A percentile compares a stretch with the other conserved stretches of the same genome.
Conservation (phyloP, 768 basidiomycete species). For the Termitomyces sp. region DNA sequence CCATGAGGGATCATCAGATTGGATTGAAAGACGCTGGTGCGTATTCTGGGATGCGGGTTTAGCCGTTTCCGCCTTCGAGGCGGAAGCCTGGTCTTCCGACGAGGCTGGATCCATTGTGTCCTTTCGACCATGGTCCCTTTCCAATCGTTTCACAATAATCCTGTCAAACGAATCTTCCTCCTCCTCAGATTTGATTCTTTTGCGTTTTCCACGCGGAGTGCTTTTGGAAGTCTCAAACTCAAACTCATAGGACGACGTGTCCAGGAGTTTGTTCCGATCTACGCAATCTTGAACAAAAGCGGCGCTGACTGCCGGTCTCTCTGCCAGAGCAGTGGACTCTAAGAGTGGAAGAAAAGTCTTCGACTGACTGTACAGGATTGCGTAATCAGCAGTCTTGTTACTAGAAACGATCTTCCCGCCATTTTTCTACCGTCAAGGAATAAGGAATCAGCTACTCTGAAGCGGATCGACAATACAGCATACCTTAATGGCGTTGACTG, state of each 20-base stretch:
- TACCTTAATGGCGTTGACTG: constrained; percentile 61
- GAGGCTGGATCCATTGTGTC: neutral
- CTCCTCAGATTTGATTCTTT: constrained; percentile 14
- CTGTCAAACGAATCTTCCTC: constrained; percentile 1
- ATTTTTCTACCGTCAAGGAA: constrained; percentile 42
- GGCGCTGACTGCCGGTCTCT: constrained; percentile 44
- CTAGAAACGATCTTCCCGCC: constrained; percentile 55
- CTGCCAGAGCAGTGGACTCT: constrained; percentile 24
- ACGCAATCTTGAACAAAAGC: constrained; percentile 52
- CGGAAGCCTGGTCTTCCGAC: neutral
- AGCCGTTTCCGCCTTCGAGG: neutral
- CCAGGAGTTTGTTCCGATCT: constrained; percentile 34
- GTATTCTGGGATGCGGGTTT: neutral
- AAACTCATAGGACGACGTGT: constrained; percentile 39
- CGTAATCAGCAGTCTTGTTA: constrained; percentile 54
- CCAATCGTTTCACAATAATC: constrained; percentile 7
- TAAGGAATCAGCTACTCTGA: neutral
- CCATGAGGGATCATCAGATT: constrained; percentile 1
- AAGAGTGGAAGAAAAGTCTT: constrained; percentile 45
- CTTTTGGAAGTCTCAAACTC: constrained; percentile 28
- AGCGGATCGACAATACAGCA: constrained; percentile 5
- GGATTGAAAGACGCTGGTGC: neutral
- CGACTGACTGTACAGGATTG: constrained; percentile 48
- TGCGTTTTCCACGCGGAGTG: constrained; percentile 12
- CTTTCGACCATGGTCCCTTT: neutral